These are phyloP conservation scores for Zychaea mexicana DNA, from an alignment of 371 early-diverging fungal genomes.

Conservation along the genomic window DNA sequence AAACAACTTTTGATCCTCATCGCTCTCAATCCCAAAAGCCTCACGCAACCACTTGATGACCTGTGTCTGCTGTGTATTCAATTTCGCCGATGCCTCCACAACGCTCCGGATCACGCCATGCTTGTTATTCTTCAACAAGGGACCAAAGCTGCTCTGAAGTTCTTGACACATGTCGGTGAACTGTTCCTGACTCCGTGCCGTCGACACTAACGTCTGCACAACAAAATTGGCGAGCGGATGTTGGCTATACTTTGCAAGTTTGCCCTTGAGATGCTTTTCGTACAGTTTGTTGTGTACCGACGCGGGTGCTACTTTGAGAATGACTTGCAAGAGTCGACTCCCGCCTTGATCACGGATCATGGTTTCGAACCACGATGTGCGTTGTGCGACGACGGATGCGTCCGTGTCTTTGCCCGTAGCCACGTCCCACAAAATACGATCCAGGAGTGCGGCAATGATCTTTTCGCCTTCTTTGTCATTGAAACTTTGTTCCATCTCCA, in stretches of 20 bases:
- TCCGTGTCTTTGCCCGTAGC: conserved; percentile 45
- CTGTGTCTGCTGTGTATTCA: conserved; percentile 58
- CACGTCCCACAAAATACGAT: conserved; percentile 67
- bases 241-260: conserved; percentile 62
- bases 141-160: conserved; percentile 57
- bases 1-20: conserved; percentile 56
- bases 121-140: conserved; percentile 56
- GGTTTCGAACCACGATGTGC: conserved; percentile 61
- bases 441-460: conserved; percentile 58
- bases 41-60: conserved; percentile 56
- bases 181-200: conserved; percentile 62
- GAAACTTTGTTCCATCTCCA: conserved; percentile 38
- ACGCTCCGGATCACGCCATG: conserved; percentile 68
- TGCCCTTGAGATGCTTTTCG: conserved; percentile 62
- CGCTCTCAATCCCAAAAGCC: conserved; percentile 58
- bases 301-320: conserved; percentile 60
- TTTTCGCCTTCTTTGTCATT: conserved; percentile 46
- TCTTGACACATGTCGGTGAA: conserved; percentile 64
- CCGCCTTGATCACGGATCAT: conserved; percentile 65
- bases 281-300: conserved; percentile 69
- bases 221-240: conserved; percentile 85
- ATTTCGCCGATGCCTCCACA: conserved; percentile 65
- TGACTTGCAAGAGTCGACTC: conserved; percentile 69
- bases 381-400: conserved; percentile 30
- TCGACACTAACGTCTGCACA: conserved; percentile 71